These are phyloP conservation scores for Magnusiomyces sp. DNA, from an alignment of 1,139 yeast genomes.

Conservation along the genomic window DNA sequence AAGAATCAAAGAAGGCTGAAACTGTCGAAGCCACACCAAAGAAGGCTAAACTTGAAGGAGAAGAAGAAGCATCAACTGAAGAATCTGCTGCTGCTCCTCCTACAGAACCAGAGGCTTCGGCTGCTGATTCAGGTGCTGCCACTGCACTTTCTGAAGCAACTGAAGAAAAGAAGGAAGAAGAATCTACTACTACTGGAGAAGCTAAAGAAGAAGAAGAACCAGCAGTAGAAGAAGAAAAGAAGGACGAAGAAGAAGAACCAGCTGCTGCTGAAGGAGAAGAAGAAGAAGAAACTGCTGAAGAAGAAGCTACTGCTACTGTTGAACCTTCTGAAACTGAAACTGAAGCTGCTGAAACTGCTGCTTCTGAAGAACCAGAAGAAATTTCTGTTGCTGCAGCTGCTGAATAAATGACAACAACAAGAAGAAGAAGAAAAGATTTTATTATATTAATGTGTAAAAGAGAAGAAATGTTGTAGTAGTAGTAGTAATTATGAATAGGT, in stretches of 20 bases:
- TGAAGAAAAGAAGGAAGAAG: background rate
- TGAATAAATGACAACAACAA: background rate
- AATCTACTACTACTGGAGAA: slow-evolving; percentile 1
- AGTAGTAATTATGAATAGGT: background rate
- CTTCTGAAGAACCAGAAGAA: slow-evolving; percentile 1
- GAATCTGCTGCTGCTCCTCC: background rate
- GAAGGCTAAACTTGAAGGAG: background rate
- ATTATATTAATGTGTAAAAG: background rate
- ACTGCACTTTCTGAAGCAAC: background rate
- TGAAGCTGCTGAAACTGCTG: background rate
- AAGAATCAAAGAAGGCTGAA: background rate
- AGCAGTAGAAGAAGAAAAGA: background rate
- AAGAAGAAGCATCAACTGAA: background rate
- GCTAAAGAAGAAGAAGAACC: slow-evolving; percentile 2
- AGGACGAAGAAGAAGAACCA: background rate
- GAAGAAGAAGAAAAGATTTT: background rate
- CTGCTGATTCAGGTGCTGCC: background rate
- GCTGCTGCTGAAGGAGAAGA: background rate
- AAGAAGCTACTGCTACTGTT: background rate
- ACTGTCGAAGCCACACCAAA: background rate
- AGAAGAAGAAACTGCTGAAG: slow-evolving; percentile 2
- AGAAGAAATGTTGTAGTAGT: background rate
- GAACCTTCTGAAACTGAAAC: background rate
- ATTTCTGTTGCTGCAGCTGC: background rate
- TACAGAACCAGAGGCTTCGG: background rate